Evolutionary conservation across 2,329 filamentous ascomycete genomes (phyloP).

Genomic region (Trichoderma breve): DNA sequence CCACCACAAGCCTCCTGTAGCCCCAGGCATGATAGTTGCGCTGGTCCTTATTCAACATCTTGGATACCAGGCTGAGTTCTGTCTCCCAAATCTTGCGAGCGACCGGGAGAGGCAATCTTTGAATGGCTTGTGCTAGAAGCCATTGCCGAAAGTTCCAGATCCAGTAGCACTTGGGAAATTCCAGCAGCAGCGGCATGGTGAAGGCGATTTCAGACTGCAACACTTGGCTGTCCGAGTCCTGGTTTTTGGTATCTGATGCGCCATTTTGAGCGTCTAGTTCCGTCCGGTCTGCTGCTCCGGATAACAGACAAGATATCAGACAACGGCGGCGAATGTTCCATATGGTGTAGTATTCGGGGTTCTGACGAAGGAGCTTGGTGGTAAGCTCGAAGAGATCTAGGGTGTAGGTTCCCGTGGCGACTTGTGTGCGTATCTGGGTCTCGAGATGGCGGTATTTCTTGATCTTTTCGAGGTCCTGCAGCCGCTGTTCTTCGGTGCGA

Average conservation of each 20-base stretch:
- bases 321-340: constrained; percentile 83
- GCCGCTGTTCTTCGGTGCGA: constrained; percentile 67
- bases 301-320: constrained; percentile 59
- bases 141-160: constrained; percentile 96
- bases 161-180: constrained; percentile 98
- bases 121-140: constrained; percentile 71
- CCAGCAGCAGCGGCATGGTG: constrained; percentile 76
- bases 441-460: constrained; percentile 71
- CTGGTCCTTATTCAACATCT: constrained; percentile 83
- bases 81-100: constrained; percentile 74
- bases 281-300: constrained; percentile 50
- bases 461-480: constrained; percentile 74
- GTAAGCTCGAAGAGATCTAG: constrained; percentile 62
- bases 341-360: constrained; percentile 87
- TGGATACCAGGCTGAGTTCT: constrained; percentile 77
- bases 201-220: constrained; percentile 73
- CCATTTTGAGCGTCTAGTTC: constrained; percentile 42
- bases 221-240: constrained; percentile 53
- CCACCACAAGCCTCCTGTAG: constrained; percentile 77
- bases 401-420: constrained; percentile 32
- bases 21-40: constrained; percentile 98
- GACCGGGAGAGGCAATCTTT: constrained; percentile 53
- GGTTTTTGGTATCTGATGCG: constrained; percentile 29
- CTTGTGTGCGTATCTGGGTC: constrained; percentile 63
- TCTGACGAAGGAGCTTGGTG: constrained; percentile 69